Base-by-base conservation (phyloP, 1,284 basidiomycete genomes). In the Rhodotorula mucilaginosa region DNA sequence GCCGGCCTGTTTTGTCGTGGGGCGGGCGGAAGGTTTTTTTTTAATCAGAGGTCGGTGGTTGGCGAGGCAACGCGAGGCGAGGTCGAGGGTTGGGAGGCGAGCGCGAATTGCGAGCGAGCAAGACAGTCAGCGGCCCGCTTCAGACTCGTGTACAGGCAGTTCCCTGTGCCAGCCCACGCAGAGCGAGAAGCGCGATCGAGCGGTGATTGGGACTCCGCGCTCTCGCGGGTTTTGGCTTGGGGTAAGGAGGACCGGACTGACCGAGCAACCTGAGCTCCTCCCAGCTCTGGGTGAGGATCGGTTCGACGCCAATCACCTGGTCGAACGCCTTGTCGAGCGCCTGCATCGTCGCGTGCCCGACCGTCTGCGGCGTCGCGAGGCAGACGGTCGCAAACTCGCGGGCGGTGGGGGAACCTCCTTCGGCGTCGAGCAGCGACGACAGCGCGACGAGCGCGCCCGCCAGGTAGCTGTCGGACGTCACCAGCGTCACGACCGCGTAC, bases 331-430 rank as follows among this genome's bases (percentile, higher is more conserved):
- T 86, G 74, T 93, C 86, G 67, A 98, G 86, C 56, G 88, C 86
- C 79, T 89, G 92, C 76, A 96, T 89, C 59, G 91, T 87, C 61
- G 87, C 85, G n/a, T 95, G 90, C 79, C 92, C 89, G 77, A 98
- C 88, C 0, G 91, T 90, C 80, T 95, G 92, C 64, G 96, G 94
- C 8, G 95, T 96, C 74, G 96, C 92, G 60, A 99, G 84, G 81
- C 93, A 97, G 73, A 94, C 88, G n/a, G 90, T 90, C 78, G 94
- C 87, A 79, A 92, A 95, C 76, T 61, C 85, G 49, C 81, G 78
- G 58, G 87, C 87, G 39, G 82, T 81, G 62, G 79, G 79, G 34
- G 87, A 44, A 12, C 18, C 62, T 8, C 70, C 71, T 58, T 79
- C 78, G 29, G 94, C 82, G 70, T 93, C 90, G 69, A 86, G 87